Percentiles rank a stretch among this genome's conserved stretches.
Evolutionary conservation across 306 rosid genomes (phyloP).

Genomic region (Rosa persica): DNA sequence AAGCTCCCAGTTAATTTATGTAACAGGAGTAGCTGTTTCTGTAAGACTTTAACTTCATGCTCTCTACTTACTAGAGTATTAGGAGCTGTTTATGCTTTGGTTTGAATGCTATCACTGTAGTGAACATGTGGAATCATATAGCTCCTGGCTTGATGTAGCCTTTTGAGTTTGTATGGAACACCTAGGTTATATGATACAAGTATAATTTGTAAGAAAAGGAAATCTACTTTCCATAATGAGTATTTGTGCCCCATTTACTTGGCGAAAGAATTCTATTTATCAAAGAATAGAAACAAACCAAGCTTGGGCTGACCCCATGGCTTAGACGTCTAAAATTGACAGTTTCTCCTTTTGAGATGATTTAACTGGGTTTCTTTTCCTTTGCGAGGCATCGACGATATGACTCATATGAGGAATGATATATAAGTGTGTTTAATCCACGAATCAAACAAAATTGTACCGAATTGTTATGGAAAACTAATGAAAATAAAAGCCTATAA

Average conservation of each 20-base stretch:
- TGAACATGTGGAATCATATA: background rate
- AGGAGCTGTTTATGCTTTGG: background rate
- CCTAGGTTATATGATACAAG: background rate
- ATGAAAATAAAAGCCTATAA: background rate
- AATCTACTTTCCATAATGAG: background rate
- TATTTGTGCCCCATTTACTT: background rate
- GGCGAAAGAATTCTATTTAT: too few species aligned
- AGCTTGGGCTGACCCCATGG: too few species aligned
- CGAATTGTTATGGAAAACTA: too few species aligned
- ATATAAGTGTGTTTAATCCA: too few species aligned
- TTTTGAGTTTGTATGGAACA: conserved; percentile 8
- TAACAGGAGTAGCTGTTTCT: conserved; percentile 19
- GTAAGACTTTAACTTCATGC: background rate
- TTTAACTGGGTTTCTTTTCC: too few species aligned
- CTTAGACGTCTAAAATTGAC: too few species aligned
- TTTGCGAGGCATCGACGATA: too few species aligned
- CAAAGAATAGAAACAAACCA: too few species aligned
- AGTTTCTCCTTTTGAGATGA: too few species aligned
- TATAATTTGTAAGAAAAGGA: background rate
- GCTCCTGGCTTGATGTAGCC: background rate
- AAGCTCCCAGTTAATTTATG: conserved; percentile 40
- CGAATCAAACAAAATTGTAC: background rate
- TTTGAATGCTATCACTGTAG: background rate
- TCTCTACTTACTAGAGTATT: background rate
- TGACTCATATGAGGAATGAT: too few species aligned